Conservation (phyloP, 1,284 basidiomycete species). For the Boletus mariae region DNA sequence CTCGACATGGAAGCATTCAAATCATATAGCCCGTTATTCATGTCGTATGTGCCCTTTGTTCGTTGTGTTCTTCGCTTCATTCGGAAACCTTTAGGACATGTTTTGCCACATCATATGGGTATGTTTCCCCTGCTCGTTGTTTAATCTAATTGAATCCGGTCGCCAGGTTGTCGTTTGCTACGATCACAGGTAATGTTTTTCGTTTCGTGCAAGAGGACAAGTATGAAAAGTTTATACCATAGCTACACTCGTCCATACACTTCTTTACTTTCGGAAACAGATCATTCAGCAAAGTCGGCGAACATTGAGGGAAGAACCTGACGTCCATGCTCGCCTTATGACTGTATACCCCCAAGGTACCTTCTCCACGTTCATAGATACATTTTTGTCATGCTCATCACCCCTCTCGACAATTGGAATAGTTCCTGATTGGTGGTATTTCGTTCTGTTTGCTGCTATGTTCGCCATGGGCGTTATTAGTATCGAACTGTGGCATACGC, state of each 20-base stretch:
- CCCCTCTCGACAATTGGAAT: not conserved
- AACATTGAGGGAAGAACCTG: slow-evolving; percentile 56
- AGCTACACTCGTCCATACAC: slow-evolving; percentile 63
- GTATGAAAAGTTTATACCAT: not conserved
- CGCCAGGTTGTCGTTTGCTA: slow-evolving; percentile 51
- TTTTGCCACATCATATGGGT: slow-evolving; percentile 53
- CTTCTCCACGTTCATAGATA: not conserved
- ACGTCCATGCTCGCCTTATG: slow-evolving; percentile 71
- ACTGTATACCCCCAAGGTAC: slow-evolving; percentile 50
- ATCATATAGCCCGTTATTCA: slow-evolving; percentile 66
- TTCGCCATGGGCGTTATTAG: slow-evolving; percentile 52
- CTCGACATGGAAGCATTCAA: slow-evolving; percentile 57
- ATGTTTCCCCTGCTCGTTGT: not conserved
- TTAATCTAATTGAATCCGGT: not conserved
- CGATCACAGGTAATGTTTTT: slow-evolving; percentile 42
- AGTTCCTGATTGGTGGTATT: slow-evolving; percentile 36
- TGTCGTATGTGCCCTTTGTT: slow-evolving; percentile 38
- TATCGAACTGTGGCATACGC: slow-evolving; percentile 57
- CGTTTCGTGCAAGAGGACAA: not conserved
- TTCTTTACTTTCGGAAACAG: slow-evolving; percentile 61
- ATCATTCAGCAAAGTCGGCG: slow-evolving; percentile 50
- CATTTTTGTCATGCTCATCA: not conserved
- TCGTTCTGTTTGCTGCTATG: slow-evolving; percentile 35
- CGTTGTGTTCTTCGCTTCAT: not conserved
- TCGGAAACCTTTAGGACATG: slow-evolving; percentile 33